Evolutionary conservation across 2,329 filamentous ascomycete genomes (phyloP).

Genomic region (Dactylellina leptospora): DNA sequence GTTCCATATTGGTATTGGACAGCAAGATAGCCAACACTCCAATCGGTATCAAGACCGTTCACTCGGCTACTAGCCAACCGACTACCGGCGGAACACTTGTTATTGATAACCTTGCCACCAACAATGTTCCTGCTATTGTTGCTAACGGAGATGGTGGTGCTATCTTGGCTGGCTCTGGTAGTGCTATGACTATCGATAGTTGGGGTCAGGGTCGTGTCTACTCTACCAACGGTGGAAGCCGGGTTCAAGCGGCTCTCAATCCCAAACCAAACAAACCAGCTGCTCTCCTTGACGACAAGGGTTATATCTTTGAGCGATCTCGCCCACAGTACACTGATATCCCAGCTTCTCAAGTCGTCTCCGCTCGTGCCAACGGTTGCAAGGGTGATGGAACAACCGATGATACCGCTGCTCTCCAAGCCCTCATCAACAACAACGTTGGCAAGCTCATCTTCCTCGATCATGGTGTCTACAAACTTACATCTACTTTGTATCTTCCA

Average conservation of each 20-base stretch:
- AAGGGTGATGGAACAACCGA: slow-evolving; percentile 88
- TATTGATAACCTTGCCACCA: slow-evolving; percentile 68
- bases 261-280: slow-evolving; percentile 70
- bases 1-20: slow-evolving; percentile 84
- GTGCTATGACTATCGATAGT: slow-evolving; percentile 37
- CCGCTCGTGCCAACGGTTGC: slow-evolving; percentile 81
- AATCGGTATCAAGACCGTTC: slow-evolving; percentile 77
- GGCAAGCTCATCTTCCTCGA: slow-evolving; percentile 78
- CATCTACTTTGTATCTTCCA: slow-evolving; percentile 64
- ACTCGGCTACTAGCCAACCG: slow-evolving; percentile 75
- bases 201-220: slow-evolving; percentile 68
- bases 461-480: slow-evolving; percentile 76
- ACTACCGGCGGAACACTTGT: slow-evolving; percentile 71
- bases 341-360: slow-evolving; percentile 75
- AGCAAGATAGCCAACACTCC: slow-evolving; percentile 78
- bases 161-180: slow-evolving; percentile 35
- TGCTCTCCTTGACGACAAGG: slow-evolving; percentile 70
- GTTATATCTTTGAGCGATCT: slow-evolving; percentile 79
- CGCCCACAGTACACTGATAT: slow-evolving; percentile 87
- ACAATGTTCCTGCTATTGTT: slow-evolving; percentile 75
- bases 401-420: slow-evolving; percentile 85
- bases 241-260: slow-evolving; percentile 69
- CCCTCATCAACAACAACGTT: slow-evolving; percentile 68
- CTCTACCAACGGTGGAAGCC: slow-evolving; percentile 63
- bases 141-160: slow-evolving; percentile 83